Percentiles rank a stretch among this genome's conserved stretches.
Evolutionary conservation across 345 rosid genomes (phyloP).

Genomic region (Moricandia moricandioides): DNA sequence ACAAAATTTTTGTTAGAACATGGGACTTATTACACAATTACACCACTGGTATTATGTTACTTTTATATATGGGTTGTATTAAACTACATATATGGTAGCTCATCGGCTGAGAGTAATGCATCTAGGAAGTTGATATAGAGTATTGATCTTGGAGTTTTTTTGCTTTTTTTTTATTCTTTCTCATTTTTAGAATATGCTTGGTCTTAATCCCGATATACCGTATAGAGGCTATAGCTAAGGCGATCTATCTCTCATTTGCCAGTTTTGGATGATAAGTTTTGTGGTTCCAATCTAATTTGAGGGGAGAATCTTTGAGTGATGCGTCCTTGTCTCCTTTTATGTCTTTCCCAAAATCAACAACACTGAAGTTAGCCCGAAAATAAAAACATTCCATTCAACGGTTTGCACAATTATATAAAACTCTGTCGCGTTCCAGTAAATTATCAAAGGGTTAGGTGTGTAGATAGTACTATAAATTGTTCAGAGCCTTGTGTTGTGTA

Average conservation of each 20-base stretch:
- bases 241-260: background rate
- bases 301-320: background rate
- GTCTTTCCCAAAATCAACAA: background rate
- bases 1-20: too few relatives aligned
- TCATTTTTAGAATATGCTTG: too few relatives aligned
- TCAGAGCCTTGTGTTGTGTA: too few relatives aligned
- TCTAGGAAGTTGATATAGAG: background rate
- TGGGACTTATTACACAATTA: too few relatives aligned
- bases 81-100: background rate
- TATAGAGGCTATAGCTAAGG: background rate
- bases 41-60: background rate
- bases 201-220: background rate
- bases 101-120: background rate
- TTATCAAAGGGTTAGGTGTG: too few relatives aligned
- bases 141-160: too few relatives aligned
- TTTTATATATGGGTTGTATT: background rate
- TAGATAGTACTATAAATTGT: too few relatives aligned
- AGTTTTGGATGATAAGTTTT: background rate
- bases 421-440: too few relatives aligned
- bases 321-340: background rate
- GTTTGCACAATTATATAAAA: too few relatives aligned
- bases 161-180: too few relatives aligned
- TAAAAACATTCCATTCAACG: too few relatives aligned
- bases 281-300: background rate
- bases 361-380: background rate